phyloP scores from a whole-genome alignment of 2,329 filamentous ascomycete species.

The Fusarium redolens region DNA sequence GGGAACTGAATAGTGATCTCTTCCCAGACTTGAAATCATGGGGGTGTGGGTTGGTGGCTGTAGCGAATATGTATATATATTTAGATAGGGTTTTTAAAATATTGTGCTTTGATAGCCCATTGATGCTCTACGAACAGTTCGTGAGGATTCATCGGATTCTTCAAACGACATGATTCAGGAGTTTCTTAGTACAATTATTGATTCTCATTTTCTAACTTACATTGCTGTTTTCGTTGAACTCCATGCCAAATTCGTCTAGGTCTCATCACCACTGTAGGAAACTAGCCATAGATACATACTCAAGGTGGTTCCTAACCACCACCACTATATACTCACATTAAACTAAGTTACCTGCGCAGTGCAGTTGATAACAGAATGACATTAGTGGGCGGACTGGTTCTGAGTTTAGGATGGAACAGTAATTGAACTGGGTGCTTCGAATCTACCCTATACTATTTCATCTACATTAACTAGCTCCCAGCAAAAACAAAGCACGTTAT shows the following conservation, averaged over 20 bases:
- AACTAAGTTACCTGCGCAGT: not conserved
- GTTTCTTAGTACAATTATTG: not conserved
- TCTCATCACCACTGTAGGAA: not conserved
- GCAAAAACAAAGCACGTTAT: not conserved
- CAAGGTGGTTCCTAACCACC: not conserved
- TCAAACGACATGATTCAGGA: not conserved
- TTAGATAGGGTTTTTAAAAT: constrained; percentile 41
- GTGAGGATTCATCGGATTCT: not conserved
- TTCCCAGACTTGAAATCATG: constrained; percentile 14
- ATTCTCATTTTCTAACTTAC: not conserved
- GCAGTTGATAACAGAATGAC: not conserved
- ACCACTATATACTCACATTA: not conserved
- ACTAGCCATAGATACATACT: not conserved
- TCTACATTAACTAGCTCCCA: not conserved
- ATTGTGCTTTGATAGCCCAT: constrained; percentile 38
- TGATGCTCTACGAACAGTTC: not conserved
- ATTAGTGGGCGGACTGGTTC: not conserved
- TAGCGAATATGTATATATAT: constrained; percentile 44
- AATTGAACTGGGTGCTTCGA: not conserved
- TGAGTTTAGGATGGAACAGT: not conserved
- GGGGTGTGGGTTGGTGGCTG: constrained; percentile 26
- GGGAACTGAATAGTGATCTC: constrained; percentile 1
- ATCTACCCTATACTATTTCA: not conserved
- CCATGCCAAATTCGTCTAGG: not conserved
- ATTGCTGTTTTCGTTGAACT: not conserved